Base-by-base conservation (phyloP, 2,329 filamentous ascomycete genomes). In the Trichoderma sp. region DNA sequence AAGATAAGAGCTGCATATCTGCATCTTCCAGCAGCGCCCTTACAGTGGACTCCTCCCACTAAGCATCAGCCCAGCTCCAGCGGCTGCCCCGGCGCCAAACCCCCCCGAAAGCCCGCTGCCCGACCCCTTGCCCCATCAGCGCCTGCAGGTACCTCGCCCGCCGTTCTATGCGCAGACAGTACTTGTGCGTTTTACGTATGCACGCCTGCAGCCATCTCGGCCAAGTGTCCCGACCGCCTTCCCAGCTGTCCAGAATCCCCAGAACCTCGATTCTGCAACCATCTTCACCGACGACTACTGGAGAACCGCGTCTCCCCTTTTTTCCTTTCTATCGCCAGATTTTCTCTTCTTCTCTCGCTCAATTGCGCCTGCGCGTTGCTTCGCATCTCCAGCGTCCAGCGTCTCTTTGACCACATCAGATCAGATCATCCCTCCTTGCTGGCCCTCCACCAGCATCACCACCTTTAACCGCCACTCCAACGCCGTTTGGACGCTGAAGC, bases 191-290 rank as follows among this genome's bases (percentile, higher is more conserved):
- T 66, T 40, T 66, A 57, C 53, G 53, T 58, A 49, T 55, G 61
- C 61, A 53, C 40, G 27, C 64, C 24, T 55, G 56, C 55, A 60
- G 21, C 64, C 55, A 60, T 52, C 64, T 58, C 40, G 56, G 43
- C 55, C 64, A 68, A 68, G 55, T 68, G 64, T 58, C 64, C 64
- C 62, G 64, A 68, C 64, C 64, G 64, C 64, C 40, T 43, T 60
- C 52, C 64, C 64, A 60, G 56, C 43, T 60, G 64, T 59, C 64
- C 64, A 68, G 64, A 68, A 52, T n/a, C 40, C 40, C 19, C 61
- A 53, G 35, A 64, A 64, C 64, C 56, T 68, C 64, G 64, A 68
- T 68, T 68, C 64, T 68, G 55, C 64, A 68, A 52, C 64, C 58
- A 37, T 37, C 64, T 52, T 68, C 64, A 68, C 64, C 64, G 64